Evolutionary conservation across 2,329 filamentous ascomycete genomes (phyloP), one percentile per base, ranked within the genome.

Genomic region (Microascus cirrosus): DNA sequence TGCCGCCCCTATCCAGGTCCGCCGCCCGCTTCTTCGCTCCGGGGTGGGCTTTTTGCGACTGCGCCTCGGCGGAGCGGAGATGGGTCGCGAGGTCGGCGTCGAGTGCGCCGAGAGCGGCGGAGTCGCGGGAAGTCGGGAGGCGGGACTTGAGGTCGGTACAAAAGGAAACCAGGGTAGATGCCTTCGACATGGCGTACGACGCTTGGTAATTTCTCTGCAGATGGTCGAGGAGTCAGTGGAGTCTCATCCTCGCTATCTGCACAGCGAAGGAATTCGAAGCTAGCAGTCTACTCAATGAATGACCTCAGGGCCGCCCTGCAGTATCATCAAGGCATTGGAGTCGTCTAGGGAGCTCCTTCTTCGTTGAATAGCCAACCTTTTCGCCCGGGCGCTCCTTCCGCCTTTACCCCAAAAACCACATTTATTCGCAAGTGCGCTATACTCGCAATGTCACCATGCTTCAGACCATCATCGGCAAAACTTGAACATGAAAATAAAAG

Each of bases 1-100:
- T 82, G 2, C 82, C 87, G 7, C 74, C 66, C 5, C 63, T 68
- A 60, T 88, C 84, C 2, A 89, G 70, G 5, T 81, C 75, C 36
- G 61, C 65, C 3, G 60, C 59, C n/a, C 56, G 54, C 3, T 50
- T 18, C 20, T 59, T 28, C 35, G 59, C 45, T 18, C 15, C 48
- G 15, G 20, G 13, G 10, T 50, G 28, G 10, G 48, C n/a, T 25
- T 58, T 8, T 53, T 59, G 18, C 24, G 59, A 34, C 2, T 67
- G 52, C 25, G 45, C 36, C 13, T 62, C 65, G 34, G 64, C 60
- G 4, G 62, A 60, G 12, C 63, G 59, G 32, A 70, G 63, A 20
- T 69, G 63, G 36, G 64, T 63, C 2, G 62, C 61, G 10, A 73
- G 59, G 22, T 70, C 68, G 8, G 63, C 65, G 6, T 68, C 59